Conservation (phyloP, 2,329 filamentous ascomycete genomes). For the Neospermospora avenae region DNA sequence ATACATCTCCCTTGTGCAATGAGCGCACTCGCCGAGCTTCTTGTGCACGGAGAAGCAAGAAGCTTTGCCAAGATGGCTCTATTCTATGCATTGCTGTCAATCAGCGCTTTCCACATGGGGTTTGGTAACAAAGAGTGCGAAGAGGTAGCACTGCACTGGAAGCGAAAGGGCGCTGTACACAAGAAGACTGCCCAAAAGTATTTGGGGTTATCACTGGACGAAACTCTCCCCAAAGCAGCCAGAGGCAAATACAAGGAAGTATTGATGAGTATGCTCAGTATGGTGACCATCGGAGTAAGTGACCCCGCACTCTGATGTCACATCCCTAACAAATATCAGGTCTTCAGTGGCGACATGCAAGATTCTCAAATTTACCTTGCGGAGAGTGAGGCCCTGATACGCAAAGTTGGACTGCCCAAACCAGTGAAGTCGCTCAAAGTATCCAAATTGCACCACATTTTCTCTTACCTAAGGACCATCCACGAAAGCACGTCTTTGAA, state of each 20-base stretch:
- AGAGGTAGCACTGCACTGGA: constrained; percentile 9
- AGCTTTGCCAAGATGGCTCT: constrained; percentile 18
- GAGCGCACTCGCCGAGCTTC: constrained; percentile 17
- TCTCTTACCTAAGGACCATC: constrained; percentile 20
- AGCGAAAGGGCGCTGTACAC: constrained; percentile 5
- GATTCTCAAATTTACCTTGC: constrained; percentile 15
- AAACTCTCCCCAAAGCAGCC: constrained; percentile 7
- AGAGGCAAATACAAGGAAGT: constrained; percentile 21
- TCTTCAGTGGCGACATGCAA: constrained; percentile 19
- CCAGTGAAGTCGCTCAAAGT: constrained; percentile 19
- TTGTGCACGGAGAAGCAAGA: constrained; percentile 14
- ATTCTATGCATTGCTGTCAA: constrained; percentile 17
- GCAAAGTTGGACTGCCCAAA: constrained; percentile 12
- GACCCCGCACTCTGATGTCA: neutral
- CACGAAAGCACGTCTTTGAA: constrained; percentile 17
- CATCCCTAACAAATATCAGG: neutral
- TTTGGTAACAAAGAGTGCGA: constrained; percentile 3
- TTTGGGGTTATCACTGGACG: constrained; percentile 6
- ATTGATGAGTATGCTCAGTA: constrained; percentile 17
- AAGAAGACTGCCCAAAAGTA: constrained; percentile 9
- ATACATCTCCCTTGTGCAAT: constrained; percentile 22
- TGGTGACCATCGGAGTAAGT: constrained; percentile 21
- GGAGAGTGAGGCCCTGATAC: constrained; percentile 15
- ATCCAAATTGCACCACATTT: constrained; percentile 19
- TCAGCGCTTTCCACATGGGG: constrained; percentile 17